Evolutionary conservation across 2,329 filamentous ascomycete species (phyloP).

Genomic region (Proliferodiscus dingleyae): DNA sequence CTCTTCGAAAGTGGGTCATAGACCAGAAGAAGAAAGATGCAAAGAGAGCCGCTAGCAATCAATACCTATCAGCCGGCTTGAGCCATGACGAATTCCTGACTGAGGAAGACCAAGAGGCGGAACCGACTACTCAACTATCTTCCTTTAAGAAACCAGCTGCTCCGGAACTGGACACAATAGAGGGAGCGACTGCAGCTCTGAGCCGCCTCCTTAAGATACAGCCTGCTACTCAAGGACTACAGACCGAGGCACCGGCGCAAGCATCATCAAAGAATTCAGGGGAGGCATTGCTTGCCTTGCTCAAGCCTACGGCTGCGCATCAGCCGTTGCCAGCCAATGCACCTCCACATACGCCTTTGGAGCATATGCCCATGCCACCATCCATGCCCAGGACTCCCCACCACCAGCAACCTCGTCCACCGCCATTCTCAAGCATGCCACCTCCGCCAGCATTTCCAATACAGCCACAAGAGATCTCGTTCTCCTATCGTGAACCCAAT

Average conservation of each 20-base stretch:
- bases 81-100: conserved; percentile 53
- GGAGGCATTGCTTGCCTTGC: conserved; percentile 50
- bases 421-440: conserved; percentile 42
- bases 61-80: conserved; percentile 40
- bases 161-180: conserved; percentile 38
- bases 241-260: conserved; percentile 26
- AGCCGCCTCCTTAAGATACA: conserved; percentile 53
- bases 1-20: conserved; percentile 85
- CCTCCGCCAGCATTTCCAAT: conserved; percentile 45
- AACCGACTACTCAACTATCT: conserved; percentile 16
- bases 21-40: conserved; percentile 72
- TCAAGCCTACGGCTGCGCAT: conserved; percentile 31
- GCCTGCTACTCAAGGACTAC: conserved; percentile 46
- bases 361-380: conserved; percentile 46
- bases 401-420: conserved; percentile 47
- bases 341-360: conserved; percentile 48
- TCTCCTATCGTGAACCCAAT: conserved; percentile 25
- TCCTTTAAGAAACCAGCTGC: conserved; percentile 7
- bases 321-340: conserved; percentile 21
- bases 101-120: conserved; percentile 50
- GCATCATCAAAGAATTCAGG: conserved; percentile 30
- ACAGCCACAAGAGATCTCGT: conserved; percentile 27
- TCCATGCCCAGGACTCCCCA: conserved; percentile 54
- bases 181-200: conserved; percentile 45
- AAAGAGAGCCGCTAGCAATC: conserved; percentile 38